A percentile compares a stretch with the other conserved stretches of the same genome.
Conservation (phyloP, 2,329 filamentous ascomycete genomes). For the Alternaria triticina region DNA sequence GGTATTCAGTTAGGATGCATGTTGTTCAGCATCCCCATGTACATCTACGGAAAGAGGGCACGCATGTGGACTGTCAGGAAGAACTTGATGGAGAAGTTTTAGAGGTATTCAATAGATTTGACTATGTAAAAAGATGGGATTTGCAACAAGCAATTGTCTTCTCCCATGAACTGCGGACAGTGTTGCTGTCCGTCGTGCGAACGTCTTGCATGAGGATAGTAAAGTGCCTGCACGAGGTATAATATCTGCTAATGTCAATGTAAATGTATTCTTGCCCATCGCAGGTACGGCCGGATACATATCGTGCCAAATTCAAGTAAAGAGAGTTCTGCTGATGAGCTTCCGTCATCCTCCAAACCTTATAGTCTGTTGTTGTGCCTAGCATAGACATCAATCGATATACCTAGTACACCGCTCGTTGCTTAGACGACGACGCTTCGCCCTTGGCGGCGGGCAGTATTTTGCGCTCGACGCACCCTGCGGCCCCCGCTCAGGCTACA, state of each 20-base stretch:
- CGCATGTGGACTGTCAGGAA: constrained; percentile 92
- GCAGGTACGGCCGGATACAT: background rate
- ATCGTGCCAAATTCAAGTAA: background rate
- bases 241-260: background rate
- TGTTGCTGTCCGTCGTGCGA: background rate
- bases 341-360: background rate
- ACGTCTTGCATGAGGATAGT: background rate
- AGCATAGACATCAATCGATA: background rate
- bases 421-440: constrained; percentile 11
- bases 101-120: background rate
- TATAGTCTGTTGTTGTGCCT: background rate
- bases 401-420: constrained; percentile 12
- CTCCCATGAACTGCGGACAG: background rate
- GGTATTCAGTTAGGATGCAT: constrained; percentile 82
- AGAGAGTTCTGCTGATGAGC: background rate
- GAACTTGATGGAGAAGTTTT: constrained; percentile 84
- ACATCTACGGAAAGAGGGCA: constrained; percentile 87
- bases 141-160: background rate
- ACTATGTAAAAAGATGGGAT: background rate
- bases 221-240: background rate
- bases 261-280: background rate
- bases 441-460: constrained; percentile 25
- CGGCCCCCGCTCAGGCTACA: constrained; percentile 28
- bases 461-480: constrained; percentile 33
- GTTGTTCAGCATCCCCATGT: constrained; percentile 84